Conservation (phyloP, 306 rosid species). For the Ceratonia siliqua region DNA sequence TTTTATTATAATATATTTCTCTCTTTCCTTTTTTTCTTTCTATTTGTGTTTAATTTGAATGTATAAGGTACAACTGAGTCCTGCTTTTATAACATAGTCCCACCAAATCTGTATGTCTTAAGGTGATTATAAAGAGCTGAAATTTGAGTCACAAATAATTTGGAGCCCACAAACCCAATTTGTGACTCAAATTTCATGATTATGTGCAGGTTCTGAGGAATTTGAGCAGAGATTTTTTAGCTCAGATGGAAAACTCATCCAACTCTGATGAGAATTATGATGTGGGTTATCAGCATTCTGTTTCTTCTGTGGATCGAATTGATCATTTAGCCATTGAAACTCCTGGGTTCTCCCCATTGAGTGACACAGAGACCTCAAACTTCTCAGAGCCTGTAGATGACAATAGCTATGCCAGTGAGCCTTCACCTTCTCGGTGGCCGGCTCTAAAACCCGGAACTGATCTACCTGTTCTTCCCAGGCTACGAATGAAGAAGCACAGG, state of each 20-base stretch:
- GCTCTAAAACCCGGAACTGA: slow-evolving; percentile 44
- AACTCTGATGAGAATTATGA: slow-evolving; percentile 53
- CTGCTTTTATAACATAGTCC: slow-evolving; percentile 33
- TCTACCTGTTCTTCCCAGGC: slow-evolving; percentile 41
- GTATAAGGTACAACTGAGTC: slow-evolving; percentile 9
- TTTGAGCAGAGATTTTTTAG: slow-evolving; percentile 32
- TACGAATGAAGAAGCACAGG: slow-evolving; percentile 53
- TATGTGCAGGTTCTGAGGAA: slow-evolving; percentile 50
- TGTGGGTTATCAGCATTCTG: slow-evolving; percentile 62
- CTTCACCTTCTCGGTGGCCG: slow-evolving; percentile 70
- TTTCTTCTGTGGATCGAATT: slow-evolving; percentile 58
- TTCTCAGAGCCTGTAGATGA: slow-evolving; percentile 67
- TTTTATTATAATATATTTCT: slow-evolving; percentile 28
- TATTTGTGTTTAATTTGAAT: slow-evolving; percentile 35
- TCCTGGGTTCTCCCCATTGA: slow-evolving; percentile 50
- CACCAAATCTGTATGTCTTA: slow-evolving; percentile 34
- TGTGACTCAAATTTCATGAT: slow-evolving; percentile 35
- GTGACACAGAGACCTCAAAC: slow-evolving; percentile 69
- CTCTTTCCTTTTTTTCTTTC: slow-evolving; percentile 31
- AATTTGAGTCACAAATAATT: no score
- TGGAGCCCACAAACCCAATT: slow-evolving; percentile 29
- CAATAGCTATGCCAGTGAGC: slow-evolving; percentile 59
- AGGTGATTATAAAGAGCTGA: slow-evolving; percentile 36
- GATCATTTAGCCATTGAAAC: slow-evolving; percentile 56
- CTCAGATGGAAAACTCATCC: slow-evolving; percentile 58